These are phyloP conservation scores for Ulvella scutata DNA, from an alignment of 139 green algal genomes.

Conservation along the genomic window DNA sequence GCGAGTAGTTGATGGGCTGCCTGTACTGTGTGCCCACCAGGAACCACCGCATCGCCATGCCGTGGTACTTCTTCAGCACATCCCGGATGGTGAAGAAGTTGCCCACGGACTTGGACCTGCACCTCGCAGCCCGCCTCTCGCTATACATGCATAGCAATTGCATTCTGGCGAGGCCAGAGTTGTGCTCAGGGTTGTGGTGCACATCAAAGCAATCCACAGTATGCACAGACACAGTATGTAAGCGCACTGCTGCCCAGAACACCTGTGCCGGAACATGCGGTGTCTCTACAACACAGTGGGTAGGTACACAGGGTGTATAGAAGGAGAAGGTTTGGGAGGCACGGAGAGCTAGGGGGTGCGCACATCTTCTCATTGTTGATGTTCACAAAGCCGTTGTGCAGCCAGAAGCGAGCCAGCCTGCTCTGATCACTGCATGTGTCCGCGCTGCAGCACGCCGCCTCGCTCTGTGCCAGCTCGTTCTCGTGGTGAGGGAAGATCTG, in stretches of 20 bases:
- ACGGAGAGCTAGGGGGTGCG: neutral
- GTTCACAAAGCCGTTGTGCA: conserved; percentile 94
- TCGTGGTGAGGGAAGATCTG: conserved; percentile 95
- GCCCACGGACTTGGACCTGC: conserved; percentile 70
- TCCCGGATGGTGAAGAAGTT: conserved; percentile 98
- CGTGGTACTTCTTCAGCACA: conserved; percentile 61
- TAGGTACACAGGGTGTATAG: too few relatives aligned
- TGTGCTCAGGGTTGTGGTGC: too few relatives aligned
- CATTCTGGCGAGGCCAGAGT: too few relatives aligned
- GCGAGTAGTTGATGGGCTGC: conserved; percentile 79
- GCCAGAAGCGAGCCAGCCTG: conserved; percentile 80
- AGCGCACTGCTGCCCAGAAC: too few relatives aligned
- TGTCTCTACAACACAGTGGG: too few relatives aligned
- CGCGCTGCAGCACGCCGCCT: conserved; percentile 17
- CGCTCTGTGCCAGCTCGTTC: conserved; percentile 87
- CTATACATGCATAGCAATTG: too few relatives aligned
- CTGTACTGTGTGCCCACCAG: conserved; percentile 86
- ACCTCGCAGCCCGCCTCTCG: too few relatives aligned
- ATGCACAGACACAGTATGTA: too few relatives aligned
- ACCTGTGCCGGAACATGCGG: too few relatives aligned
- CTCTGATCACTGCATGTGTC: conserved; percentile 4
- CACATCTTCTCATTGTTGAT: conserved; percentile 93
- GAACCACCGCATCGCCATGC: conserved; percentile 82
- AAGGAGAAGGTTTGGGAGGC: too few relatives aligned
- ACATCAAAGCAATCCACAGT: too few relatives aligned